Evolutionary conservation across 176 grass and related monocot genomes (phyloP), one percentile per base, ranked within the genome.

Genomic region (Lolium multiflorum): DNA sequence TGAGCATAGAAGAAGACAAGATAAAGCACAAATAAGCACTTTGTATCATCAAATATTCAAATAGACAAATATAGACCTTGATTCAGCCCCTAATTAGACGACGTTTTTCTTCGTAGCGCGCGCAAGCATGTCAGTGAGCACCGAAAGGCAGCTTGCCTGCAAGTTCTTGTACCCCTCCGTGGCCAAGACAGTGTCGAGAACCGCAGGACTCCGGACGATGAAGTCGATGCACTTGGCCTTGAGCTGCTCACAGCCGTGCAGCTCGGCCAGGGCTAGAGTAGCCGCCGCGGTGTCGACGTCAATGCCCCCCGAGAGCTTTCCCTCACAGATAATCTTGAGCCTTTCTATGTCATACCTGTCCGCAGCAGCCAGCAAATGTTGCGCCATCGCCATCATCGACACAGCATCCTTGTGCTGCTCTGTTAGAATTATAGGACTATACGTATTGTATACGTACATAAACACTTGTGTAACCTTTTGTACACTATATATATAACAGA

Each of bases 331-430:
- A 2, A 24, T 25, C 28, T 87, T 80, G n/a, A 81, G 77, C 56
- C 43, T 52, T 13, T 81, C 85, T 55, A 81, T 9, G 20, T 68
- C 85, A 21, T 74, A 81, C 68, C 56, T 74, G 38, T 87, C 85
- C 2, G 85, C 69, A 26, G 78, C 85, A 17, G 48, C 57, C 41
- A 81, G 85, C 46, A 87, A 16, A 81, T 87, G 85, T 4, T 87
- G 68, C 16, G 68, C 55, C 28, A 87, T 80, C 55, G 54, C 70
- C 17, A 44, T 25, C 8, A 8, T 44, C 41, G 41, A 44, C 7
- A 11, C 56, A 14, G 11, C 39, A n/a, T 80, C 77, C 54, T 21
- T 54, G 3, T 81, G 54, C 35, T 61, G 20, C 58, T n/a, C n/a
- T n/a, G n/a, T n/a, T n/a, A n/a, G n/a, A n/a, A n/a, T n/a, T n/a